Evolutionary conservation across 495 filamentous ascomycete species (phyloP).

Genomic region (Aspergillus funiculosus): DNA sequence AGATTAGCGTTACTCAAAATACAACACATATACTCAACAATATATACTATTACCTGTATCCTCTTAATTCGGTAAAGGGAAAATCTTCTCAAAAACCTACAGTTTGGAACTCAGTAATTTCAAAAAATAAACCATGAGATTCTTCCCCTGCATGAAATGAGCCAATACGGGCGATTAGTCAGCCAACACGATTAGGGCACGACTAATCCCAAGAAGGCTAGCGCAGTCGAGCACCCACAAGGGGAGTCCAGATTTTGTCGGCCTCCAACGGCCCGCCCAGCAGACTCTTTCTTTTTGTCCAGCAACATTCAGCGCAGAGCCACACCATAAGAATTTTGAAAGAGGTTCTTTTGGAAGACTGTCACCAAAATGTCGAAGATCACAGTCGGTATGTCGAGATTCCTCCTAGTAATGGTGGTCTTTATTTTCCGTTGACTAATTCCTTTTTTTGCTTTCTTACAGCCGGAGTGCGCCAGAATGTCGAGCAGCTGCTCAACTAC

Average conservation of each 20-base stretch:
- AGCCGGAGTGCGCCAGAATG: conserved; percentile 96
- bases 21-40: too few species aligned
- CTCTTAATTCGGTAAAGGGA: too few species aligned
- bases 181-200: conserved; percentile 32
- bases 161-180: conserved; percentile 15
- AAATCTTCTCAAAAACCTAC: too few species aligned
- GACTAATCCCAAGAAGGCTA: conserved; percentile 30
- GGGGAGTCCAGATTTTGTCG: conserved; percentile 40
- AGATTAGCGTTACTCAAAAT: too few species aligned
- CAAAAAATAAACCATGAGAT: not conserved
- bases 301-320: conserved; percentile 52
- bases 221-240: conserved; percentile 37
- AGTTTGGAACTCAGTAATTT: not conserved
- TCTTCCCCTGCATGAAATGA: not conserved
- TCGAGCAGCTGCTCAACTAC: conserved; percentile 85
- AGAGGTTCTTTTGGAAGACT: conserved; percentile 52
- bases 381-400: conserved; percentile 65
- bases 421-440: conserved; percentile 19
- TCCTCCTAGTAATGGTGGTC: not conserved
- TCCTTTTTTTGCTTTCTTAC: conserved; percentile 21
- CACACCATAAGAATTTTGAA: conserved; percentile 60
- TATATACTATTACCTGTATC: too few species aligned
- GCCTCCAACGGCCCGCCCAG: conserved; percentile 15
- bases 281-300: conserved; percentile 12
- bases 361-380: conserved; percentile 74